A percentile compares a stretch with the other conserved stretches of the same genome.
phyloP scores from a whole-genome alignment of 495 filamentous ascomycete species.

The Hypoxylon fuscum region DNA sequence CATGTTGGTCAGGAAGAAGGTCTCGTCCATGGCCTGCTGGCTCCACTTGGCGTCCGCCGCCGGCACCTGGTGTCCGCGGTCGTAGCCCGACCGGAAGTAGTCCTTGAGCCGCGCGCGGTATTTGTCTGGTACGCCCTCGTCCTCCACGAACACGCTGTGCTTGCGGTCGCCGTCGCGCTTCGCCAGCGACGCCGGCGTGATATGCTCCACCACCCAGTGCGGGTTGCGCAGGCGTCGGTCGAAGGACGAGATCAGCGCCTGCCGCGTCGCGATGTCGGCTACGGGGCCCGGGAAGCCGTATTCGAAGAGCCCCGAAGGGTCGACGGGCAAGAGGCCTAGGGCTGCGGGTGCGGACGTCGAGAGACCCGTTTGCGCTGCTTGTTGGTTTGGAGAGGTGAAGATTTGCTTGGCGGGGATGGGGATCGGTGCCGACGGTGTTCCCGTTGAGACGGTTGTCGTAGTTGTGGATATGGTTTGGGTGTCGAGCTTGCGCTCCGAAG shows the following conservation, averaged over 20 bases:
- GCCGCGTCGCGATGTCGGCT: slow-evolving; percentile 77
- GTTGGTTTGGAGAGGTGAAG: slow-evolving; percentile 45
- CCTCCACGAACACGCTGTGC: slow-evolving; percentile 84
- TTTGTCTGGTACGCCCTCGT: slow-evolving; percentile 76
- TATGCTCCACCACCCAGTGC: slow-evolving; percentile 95
- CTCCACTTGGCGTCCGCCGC: slow-evolving; percentile 97
- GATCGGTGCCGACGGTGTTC: slow-evolving; percentile 53
- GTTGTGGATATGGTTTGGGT: slow-evolving; percentile 56
- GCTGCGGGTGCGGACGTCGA: slow-evolving; percentile 48
- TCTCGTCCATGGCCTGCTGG: slow-evolving; percentile 91
- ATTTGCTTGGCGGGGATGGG: slow-evolving; percentile 56
- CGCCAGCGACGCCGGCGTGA: slow-evolving; percentile 86
- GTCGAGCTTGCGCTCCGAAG: slow-evolving; percentile 55
- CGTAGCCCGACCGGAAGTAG: slow-evolving; percentile 94
- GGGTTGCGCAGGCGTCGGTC: slow-evolving; percentile 94
- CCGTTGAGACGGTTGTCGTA: slow-evolving; percentile 48
- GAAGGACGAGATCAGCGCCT: slow-evolving; percentile 82
- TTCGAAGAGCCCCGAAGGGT: slow-evolving; percentile 90
- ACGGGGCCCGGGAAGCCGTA: slow-evolving; percentile 97
- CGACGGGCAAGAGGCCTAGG: slow-evolving; percentile 63
- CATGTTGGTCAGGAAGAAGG: slow-evolving; percentile 94
- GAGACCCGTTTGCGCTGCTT: slow-evolving; percentile 33
- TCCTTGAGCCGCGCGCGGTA: slow-evolving; percentile 92
- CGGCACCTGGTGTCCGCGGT: slow-evolving; percentile 97
- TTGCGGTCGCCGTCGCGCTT: slow-evolving; percentile 81